phyloP scores from a whole-genome alignment of 345 rosid genomes.

The Lepidium africanum region DNA sequence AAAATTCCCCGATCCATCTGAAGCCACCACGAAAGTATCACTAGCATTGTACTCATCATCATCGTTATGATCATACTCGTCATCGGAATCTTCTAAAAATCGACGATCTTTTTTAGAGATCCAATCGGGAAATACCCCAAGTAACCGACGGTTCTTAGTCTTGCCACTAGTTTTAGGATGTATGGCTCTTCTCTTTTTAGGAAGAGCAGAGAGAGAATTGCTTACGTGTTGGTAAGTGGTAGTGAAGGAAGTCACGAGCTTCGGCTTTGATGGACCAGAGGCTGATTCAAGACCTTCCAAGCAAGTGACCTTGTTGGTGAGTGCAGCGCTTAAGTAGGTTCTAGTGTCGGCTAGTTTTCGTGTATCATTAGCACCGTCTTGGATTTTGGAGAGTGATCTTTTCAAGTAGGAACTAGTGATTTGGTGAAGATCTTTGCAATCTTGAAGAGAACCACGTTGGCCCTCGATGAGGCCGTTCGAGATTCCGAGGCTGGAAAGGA shows the following conservation, averaged over 20 bases:
- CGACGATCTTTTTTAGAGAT: slow-evolving; percentile 37
- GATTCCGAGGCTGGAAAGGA: slow-evolving; percentile 32
- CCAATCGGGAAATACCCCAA: slow-evolving; percentile 56
- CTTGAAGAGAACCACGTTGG: slow-evolving; percentile 72
- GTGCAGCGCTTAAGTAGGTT: slow-evolving; percentile 65
- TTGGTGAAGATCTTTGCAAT: slow-evolving; percentile 74
- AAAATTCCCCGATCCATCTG: slow-evolving; percentile 76
- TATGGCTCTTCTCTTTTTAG: slow-evolving; percentile 17
- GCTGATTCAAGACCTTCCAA: slow-evolving; percentile 73
- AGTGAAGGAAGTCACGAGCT: slow-evolving; percentile 36
- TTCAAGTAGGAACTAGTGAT: slow-evolving; percentile 47
- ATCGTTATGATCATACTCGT: slow-evolving; percentile 8
- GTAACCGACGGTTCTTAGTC: slow-evolving; percentile 37
- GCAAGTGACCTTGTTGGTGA: slow-evolving; percentile 86
- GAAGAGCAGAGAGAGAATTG: slow-evolving; percentile 63
- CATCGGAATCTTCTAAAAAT: slow-evolving; percentile 36
- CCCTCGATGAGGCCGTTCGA: slow-evolving; percentile 40
- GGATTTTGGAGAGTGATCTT: slow-evolving; percentile 41
- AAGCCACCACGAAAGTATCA: slow-evolving; percentile 55
- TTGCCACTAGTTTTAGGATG: background rate
- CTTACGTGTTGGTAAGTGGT: slow-evolving; percentile 65
- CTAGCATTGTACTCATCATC: slow-evolving; percentile 51
- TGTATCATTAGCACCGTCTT: slow-evolving; percentile 17
- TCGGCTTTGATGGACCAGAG: slow-evolving; percentile 56
- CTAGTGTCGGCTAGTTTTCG: slow-evolving; percentile 46